These are phyloP conservation scores for Cudoniella acicularis DNA, from an alignment of 495 filamentous ascomycete genomes.

Conservation along the genomic window DNA sequence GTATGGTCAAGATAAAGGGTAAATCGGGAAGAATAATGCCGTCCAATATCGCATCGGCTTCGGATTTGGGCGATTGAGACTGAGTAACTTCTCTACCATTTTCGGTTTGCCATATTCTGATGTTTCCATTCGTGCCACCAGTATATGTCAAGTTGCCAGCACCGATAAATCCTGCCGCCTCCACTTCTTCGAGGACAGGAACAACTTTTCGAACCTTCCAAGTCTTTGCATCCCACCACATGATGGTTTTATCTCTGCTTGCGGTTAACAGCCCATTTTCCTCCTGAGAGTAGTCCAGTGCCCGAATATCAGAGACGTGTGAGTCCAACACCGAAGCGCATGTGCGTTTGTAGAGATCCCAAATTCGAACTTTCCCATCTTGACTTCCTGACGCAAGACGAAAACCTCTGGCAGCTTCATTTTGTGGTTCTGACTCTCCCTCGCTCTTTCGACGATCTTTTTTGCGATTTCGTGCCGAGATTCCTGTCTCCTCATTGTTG, in stretches of 20 bases:
- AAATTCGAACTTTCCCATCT: slow-evolving; percentile 86
- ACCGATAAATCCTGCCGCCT: slow-evolving; percentile 75
- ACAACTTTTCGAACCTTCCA: slow-evolving; percentile 85
- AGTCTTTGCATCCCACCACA: slow-evolving; percentile 78
- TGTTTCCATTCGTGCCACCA: slow-evolving; percentile 77
- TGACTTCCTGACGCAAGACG: slow-evolving; percentile 86
- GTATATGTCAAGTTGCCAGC: slow-evolving; percentile 69
- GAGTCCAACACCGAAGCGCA: slow-evolving; percentile 73
- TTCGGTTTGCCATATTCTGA: slow-evolving; percentile 78
- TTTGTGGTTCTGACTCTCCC: slow-evolving; percentile 38
- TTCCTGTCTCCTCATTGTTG: slow-evolving; percentile 30
- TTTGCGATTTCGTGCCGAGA: slow-evolving; percentile 27
- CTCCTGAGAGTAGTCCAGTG: slow-evolving; percentile 70
- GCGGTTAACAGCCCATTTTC: slow-evolving; percentile 79
- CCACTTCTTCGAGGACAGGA: slow-evolving; percentile 79
- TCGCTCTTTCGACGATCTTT: slow-evolving; percentile 30
- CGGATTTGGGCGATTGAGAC: slow-evolving; percentile 43
- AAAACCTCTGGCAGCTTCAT: slow-evolving; percentile 51
- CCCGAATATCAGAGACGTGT: slow-evolving; percentile 88
- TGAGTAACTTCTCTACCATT: slow-evolving; percentile 73
- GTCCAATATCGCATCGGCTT: slow-evolving; percentile 73
- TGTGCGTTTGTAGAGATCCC: slow-evolving; percentile 81
- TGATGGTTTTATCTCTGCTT: slow-evolving; percentile 91
- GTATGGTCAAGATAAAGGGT: slow-evolving; percentile 73
- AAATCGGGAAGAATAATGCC: slow-evolving; percentile 60